Base-by-base conservation (phyloP, 2,329 filamentous ascomycete species). In the Phoma sp. region DNA sequence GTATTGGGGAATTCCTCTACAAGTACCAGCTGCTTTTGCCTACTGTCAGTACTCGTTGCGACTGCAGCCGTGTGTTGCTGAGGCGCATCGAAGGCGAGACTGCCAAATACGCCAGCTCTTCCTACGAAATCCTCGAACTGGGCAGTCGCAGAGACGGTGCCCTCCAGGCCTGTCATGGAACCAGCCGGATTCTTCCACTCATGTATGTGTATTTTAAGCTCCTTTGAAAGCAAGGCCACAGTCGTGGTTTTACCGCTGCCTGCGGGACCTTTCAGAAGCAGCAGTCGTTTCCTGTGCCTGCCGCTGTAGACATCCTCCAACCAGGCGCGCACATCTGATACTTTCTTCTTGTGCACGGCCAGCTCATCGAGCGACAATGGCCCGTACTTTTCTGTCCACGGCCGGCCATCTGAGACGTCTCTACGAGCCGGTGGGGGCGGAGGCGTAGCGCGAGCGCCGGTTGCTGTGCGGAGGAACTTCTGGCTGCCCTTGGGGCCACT, bases 181-280 rank as follows among this genome's bases (percentile, higher is more conserved):
- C 83, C 84, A 1, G 84, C 81, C 1, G 93, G 92, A 70, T 96
- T 97, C 69, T 86, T 89, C 95, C 95, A 99, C 74, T 98, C 92
- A 29, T 95, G 78, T 27, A 98, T 78, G 58, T 93, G 85, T 55
- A 89, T 87, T 1, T 83, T 84, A 78, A 98, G 79, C n/a, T 89
- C 85, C 59, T 86, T 86, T 4, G 93, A 89, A 32, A 99, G 82
- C 22, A 96, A 78, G 9, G 84, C 84, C 47, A 98, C 70, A 0
- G 93, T 96, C 0, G 91, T 92, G 0, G 95, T 98, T 77, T 99
- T 99, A 27, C 91, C 95, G 30, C 90, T 90, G 18, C 95, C 95
- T 37, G 95, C 93, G 30, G 92, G 87, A 9, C 95, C 95, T 74
- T 96, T 96, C 38, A 99, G 80, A 25, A 99, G 81, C 52, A 97